These are phyloP conservation scores for Nyctanthes arbortristis DNA, from an alignment of 257 asterid species.

Conservation along the genomic window DNA sequence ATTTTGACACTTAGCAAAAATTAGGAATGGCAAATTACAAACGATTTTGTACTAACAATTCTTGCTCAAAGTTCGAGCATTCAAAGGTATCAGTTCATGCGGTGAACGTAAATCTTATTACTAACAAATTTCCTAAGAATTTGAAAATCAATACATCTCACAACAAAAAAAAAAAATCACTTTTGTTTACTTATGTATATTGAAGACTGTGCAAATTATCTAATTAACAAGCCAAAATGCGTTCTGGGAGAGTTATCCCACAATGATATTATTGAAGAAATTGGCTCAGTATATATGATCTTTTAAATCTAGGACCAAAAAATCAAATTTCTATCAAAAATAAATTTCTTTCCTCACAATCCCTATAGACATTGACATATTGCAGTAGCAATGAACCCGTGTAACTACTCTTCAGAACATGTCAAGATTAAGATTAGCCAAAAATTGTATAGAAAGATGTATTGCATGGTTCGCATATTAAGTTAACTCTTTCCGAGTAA, in stretches of 20 bases:
- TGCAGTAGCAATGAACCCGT: background rate
- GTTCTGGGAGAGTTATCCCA: background rate
- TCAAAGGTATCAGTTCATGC: constrained; percentile 12
- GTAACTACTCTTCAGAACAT: constrained; percentile 16
- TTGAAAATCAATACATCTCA: constrained; percentile 17
- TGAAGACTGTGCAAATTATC: constrained; percentile 6
- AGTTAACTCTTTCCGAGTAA: constrained; percentile 1
- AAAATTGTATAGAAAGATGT: background rate
- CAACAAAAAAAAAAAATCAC: background rate
- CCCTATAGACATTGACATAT: constrained; percentile 8
- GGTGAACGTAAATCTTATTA: background rate
- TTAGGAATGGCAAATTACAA: no score
- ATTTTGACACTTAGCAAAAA: no score
- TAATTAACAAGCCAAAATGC: background rate
- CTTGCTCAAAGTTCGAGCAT: constrained; percentile 10
- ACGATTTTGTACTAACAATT: no score
- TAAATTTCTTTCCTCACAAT: no score
- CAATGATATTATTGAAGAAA: constrained; percentile 2
- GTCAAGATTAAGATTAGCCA: background rate
- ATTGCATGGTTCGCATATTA: background rate
- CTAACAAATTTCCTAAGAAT: constrained; percentile 22
- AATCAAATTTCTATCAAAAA: background rate
- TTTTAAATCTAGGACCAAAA: constrained; percentile 10
- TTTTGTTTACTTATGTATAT: background rate
- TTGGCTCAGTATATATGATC: constrained; percentile 11